Base-by-base conservation (phyloP, 129 eudicot genomes). In the Artemisia tridentata region DNA sequence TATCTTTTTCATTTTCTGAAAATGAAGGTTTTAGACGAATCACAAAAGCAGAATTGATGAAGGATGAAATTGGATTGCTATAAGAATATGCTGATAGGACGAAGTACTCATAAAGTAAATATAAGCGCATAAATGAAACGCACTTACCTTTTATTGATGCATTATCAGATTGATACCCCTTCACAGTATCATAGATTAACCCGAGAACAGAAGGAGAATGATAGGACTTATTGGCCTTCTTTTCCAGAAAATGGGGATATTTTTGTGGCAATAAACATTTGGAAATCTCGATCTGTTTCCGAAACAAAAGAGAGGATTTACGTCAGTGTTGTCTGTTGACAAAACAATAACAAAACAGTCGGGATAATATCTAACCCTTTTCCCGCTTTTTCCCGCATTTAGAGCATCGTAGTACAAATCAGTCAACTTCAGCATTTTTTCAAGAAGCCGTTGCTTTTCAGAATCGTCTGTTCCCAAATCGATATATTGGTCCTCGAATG, bases 371-470 rank as follows among this genome's bases (percentile, higher is more conserved):
- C 61, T 69, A 11, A 88, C 96, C 88, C 66, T 75, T 71, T 83
- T 81, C 68, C 98, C 98, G 20, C 81, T 85, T 80, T 92, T 92
- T 46, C 96, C 92, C 53, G 98, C 96, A 80, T 92, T 96, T 56
- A 92, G 20, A 48, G 98, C 98, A 68, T 92, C 98, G 55, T 92
- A 92, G 66, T 92, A 92, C 13, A 85, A 64, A 80, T 92, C 95
- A 15, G 84, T 66, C 69, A 92, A 67, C 38, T 76, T 31, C 31
- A 76, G 73, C 66, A 92, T 66, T 58, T 78, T 89, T 51, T 31
- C 60, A 57, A 41, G 78, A 48, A 89, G 18, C 2, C 0, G 4
- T 6, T 54, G 69, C 67, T 71, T 89, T 29, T 80, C 53, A 9
- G 69, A 23, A 69, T 57, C 10, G 46, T 73, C 56, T 60, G 85